Percentiles rank a stretch among this genome's conserved stretches.
These are phyloP conservation scores for Blastomyces silverae DNA, from an alignment of 2,329 filamentous ascomycete species.

Conservation along the genomic window DNA sequence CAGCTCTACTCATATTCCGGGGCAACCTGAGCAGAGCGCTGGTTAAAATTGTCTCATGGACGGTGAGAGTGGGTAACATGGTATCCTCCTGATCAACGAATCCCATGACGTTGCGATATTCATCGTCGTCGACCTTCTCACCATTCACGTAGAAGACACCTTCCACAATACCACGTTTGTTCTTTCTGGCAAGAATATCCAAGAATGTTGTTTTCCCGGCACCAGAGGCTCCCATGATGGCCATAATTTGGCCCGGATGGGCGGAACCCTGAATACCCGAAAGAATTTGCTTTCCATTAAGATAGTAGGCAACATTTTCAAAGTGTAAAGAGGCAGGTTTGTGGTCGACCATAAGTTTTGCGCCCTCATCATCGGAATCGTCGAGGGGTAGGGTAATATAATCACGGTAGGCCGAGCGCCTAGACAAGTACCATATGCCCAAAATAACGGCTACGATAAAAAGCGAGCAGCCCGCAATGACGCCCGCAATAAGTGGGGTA, in stretches of 20 bases:
- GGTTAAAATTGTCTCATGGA: conserved; percentile 94
- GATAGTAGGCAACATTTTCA: conserved; percentile 73
- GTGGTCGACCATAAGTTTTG: conserved; percentile 83
- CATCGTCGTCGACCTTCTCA: conserved; percentile 72
- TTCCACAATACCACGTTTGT: conserved; percentile 72
- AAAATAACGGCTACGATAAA: conserved; percentile 86
- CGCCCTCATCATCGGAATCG: conserved; percentile 79
- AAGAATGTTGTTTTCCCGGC: conserved; percentile 97
- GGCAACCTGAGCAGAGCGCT: conserved; percentile 90
- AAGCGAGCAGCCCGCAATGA: conserved; percentile 78
- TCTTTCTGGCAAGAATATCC: conserved; percentile 92
- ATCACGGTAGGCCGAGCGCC: conserved; percentile 57
- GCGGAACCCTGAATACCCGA: conserved; percentile 73
- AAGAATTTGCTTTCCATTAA: conserved; percentile 85
- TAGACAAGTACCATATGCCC: conserved; percentile 77
- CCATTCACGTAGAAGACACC: conserved; percentile 92
- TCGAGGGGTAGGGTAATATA: conserved; percentile 72
- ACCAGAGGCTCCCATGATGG: conserved; percentile 96
- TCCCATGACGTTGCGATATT: conserved; percentile 87
- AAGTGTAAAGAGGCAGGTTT: conserved; percentile 86
- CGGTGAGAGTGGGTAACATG: conserved; percentile 89
- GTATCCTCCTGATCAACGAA: conserved; percentile 99
- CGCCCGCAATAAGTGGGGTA: conserved; percentile 86
- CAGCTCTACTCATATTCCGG: conserved; percentile 73
- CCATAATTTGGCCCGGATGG: conserved; percentile 90